These are phyloP conservation scores for Lantana camara DNA, from an alignment of 257 asterid genomes.

Conservation along the genomic window DNA sequence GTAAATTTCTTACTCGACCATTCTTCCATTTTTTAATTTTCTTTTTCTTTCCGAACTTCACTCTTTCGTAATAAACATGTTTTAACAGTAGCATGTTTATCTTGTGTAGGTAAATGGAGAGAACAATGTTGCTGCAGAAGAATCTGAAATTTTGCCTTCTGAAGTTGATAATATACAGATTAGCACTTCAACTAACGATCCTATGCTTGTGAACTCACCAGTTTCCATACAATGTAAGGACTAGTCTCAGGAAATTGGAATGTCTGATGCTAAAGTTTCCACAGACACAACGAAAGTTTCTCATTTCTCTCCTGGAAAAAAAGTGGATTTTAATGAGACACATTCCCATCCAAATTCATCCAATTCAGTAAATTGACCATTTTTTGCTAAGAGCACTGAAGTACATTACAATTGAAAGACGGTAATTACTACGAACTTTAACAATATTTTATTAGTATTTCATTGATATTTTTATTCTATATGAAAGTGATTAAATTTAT, in stretches of 20 bases:
- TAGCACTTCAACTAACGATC: conserved; percentile 32
- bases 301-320: conserved; percentile 17
- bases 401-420: not conserved
- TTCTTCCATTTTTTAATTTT: conserved; percentile 16
- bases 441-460: too few species aligned
- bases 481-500: too few species aligned
- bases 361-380: conserved; percentile 29
- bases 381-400: not conserved
- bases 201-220: conserved; percentile 16
- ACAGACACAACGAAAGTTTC: too few species aligned
- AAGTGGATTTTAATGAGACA: conserved; percentile 31
- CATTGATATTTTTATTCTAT: too few species aligned
- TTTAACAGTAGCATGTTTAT: conserved; percentile 13
- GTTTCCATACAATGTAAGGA: conserved; percentile 17
- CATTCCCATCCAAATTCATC: conserved; percentile 14
- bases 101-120: conserved; percentile 57
- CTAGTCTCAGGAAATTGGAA: conserved; percentile 21
- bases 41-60: conserved; percentile 3
- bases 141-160: conserved; percentile 43
- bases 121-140: conserved; percentile 44
- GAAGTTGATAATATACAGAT: conserved; percentile 35
- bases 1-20: not conserved
- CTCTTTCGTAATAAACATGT: not conserved
- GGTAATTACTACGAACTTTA: too few species aligned
- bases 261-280: conserved; percentile 19